Evolutionary conservation across 106 monocot species (phyloP).

Genomic region (Dendrobium catenatum): DNA sequence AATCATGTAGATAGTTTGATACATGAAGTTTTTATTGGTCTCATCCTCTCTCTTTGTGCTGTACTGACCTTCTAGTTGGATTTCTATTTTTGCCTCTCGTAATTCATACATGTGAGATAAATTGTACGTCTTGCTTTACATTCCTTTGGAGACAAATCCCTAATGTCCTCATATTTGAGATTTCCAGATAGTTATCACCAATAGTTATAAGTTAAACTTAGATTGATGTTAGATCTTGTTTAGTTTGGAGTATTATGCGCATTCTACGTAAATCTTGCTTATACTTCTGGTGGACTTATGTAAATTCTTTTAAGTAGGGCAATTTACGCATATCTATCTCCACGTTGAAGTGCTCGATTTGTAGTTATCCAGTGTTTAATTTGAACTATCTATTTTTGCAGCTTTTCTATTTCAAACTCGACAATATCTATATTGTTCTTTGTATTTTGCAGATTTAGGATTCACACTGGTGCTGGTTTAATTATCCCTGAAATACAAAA

Average conservation of each 20-base stretch:
- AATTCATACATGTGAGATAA: not conserved
- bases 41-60: not conserved
- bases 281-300: not conserved
- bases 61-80: not conserved
- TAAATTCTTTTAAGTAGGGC: not conserved
- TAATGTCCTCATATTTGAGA: too few species aligned
- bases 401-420: not conserved
- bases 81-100: not conserved
- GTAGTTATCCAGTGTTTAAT: not conserved
- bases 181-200: too few species aligned
- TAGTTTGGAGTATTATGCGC: not conserved
- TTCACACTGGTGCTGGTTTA: constrained; percentile 96
- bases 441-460: constrained; percentile 64
- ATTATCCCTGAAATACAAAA: constrained; percentile 86
- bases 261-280: not conserved
- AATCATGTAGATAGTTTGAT: not conserved
- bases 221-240: not conserved
- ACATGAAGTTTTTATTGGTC: not conserved
- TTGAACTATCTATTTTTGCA: not conserved
- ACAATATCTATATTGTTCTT: not conserved
- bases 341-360: not conserved
- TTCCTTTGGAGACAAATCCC: not conserved
- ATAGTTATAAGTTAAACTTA: not conserved
- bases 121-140: not conserved
- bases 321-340: not conserved